A percentile compares a stretch with the other conserved stretches of the same genome.
Conservation (phyloP, 2,329 filamentous ascomycete genomes). For the Sporothrix humicola region DNA sequence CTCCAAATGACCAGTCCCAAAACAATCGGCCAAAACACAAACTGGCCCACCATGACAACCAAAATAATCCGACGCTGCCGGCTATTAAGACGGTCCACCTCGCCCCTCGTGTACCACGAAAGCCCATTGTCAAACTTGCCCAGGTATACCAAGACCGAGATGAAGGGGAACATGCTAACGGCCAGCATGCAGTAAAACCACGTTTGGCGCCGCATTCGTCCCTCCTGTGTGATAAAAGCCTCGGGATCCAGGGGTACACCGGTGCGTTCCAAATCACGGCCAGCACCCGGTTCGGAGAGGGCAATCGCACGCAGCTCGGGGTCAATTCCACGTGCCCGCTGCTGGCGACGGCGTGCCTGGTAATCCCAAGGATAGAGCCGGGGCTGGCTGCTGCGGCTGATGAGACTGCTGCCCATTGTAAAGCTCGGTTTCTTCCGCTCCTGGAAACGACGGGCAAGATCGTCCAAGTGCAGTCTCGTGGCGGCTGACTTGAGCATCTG, state of each 20-base stretch:
- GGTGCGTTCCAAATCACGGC: constrained; percentile 29
- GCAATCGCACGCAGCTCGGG: constrained; percentile 37
- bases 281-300: neutral
- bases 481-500: constrained; percentile 28
- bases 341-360: constrained; percentile 32
- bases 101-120: constrained; percentile 56
- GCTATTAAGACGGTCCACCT: constrained; percentile 49
- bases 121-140: constrained; percentile 54
- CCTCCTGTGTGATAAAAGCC: constrained; percentile 42
- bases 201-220: constrained; percentile 43
- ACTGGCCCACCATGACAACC: constrained; percentile 43
- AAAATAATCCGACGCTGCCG: constrained; percentile 48
- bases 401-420: neutral
- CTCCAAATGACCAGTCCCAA: constrained; percentile 38
- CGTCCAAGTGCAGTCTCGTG: constrained; percentile 32
- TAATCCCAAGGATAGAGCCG: constrained; percentile 41
- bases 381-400: constrained; percentile 30
- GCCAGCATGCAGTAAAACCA: constrained; percentile 50
- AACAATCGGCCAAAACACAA: constrained; percentile 38
- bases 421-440: neutral
- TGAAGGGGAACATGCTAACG: constrained; percentile 54
- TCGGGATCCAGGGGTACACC: constrained; percentile 39
- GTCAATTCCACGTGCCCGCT: constrained; percentile 33
- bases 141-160: constrained; percentile 52
- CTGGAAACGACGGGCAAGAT: constrained; percentile 15